Evolutionary conservation across 441 rosid genomes (phyloP), one percentile per base, ranked within the genome.

Genomic region (Adansonia gregorii): DNA sequence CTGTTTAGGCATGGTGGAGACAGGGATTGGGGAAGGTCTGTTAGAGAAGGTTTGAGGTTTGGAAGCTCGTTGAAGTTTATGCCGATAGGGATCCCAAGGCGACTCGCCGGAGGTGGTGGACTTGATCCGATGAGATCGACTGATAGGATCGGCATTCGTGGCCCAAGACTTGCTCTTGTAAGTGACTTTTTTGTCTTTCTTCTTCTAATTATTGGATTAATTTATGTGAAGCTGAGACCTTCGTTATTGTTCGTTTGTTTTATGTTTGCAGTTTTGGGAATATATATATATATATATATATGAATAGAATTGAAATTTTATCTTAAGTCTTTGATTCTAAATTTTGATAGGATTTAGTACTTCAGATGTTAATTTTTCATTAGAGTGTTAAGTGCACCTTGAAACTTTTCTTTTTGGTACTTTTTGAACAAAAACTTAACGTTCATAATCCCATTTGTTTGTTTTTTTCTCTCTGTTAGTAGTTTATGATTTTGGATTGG

Each of bases 131-230:
- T 85, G 73, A 86, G 97, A 49, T 78, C 83, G 54, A 74, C 76
- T 70, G 69, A 76, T 10, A 88, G 94, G 88, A 84, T 93, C 56
- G 98, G 98, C 3, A 78, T 94, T 80, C 98, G 99, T 66, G 78
- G 93, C 22, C 98, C 98, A 0, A 88, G 91, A 78, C 92, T 97
- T 20, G 98, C 94, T 75, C 83, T 93, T 51, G 99, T 97, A 82
- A 94, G 99, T 87, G 43, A 59, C 60, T 76, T 15, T 63, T 15
- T 43, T 65, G 15, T 15, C 46, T 15, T 31, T 35, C 39, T 15
- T 19, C 11, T 64, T 35, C 8, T 31, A 11, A 64, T n/a, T 35
- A 64, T 64, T 74, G 77, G 27, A 35, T 43, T 48, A 6, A 27
- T 60, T 64, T 31, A 27, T 61, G 45, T 31, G 67, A 31, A 14